Base-by-base conservation (phyloP, 2,329 filamentous ascomycete genomes). In the Hirsutella rhossiliensis region DNA sequence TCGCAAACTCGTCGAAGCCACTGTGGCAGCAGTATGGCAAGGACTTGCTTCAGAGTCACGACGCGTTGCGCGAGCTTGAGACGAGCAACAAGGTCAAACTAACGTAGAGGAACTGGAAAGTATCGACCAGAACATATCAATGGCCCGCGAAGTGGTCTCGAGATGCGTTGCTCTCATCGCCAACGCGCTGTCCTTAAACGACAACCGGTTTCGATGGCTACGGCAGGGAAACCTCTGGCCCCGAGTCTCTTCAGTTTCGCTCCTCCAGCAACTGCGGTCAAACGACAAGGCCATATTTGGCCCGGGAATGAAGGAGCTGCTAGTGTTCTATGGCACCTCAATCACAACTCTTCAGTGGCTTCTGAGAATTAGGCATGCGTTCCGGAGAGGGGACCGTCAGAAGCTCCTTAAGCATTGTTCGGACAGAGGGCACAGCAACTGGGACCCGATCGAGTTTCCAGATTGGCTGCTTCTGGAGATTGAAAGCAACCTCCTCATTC, bases 391-490 rank as follows among this genome's bases (percentile, higher is more conserved):
- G 11, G 27, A 43, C 18, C 5, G 32, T 11, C 23, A 30, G 11
- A 39, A 12, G 28, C 36, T 40, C 9, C 13, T 32, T 6, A 27
- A 43, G 28, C 27, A 32, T 1, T 34, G 17, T 4, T 11, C 8
- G 3, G 28, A 40, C 12, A 19, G 15, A 15, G 36, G 42, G 11
- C 79, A 83, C 51, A 54, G 52, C 0, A 75, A 78, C 28, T 84
- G 80, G 80, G 53, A 64, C 3, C 71, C 76, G 0, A n/a, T 55
- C 0, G 59, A 75, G 0, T 56, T 70, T 29, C 66, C 77, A 0
- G 80, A 86, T 51, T 84, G 79, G 75, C 56, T 86, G 0, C 62
- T 86, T 0, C 58, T 87, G 0, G 81, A 86, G 48, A 72, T 86
- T 13, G 82, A 86, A 42, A 66, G 71, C 0, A 70, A 82, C 46